Evolutionary conservation across 2,329 filamentous ascomycete species (phyloP).

Genomic region (Botrytis byssoidea): DNA sequence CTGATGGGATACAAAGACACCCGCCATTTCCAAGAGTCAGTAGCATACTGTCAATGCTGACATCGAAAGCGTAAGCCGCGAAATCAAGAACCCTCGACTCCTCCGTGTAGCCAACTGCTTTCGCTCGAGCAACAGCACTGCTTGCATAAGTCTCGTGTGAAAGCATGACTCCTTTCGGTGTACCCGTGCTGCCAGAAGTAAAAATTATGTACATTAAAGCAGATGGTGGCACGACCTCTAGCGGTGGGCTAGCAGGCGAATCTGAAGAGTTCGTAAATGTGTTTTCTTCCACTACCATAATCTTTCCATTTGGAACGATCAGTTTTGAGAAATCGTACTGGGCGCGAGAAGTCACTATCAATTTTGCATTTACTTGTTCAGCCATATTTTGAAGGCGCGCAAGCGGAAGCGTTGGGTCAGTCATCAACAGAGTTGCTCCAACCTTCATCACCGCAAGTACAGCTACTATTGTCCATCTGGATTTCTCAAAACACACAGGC

Average conservation of each 20-base stretch:
- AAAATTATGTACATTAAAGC: slow-evolving; percentile 31
- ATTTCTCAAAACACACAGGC: slow-evolving; percentile 39
- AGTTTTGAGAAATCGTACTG: slow-evolving; percentile 8
- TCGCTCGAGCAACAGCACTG: slow-evolving; percentile 22
- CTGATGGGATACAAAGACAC: slow-evolving; percentile 43
- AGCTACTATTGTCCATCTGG: slow-evolving; percentile 33
- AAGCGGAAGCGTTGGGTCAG: slow-evolving; percentile 37
- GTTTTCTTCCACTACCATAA: slow-evolving; percentile 4
- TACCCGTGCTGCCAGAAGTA: slow-evolving; percentile 38
- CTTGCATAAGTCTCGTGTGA: slow-evolving; percentile 25
- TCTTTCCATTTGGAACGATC: slow-evolving; percentile 15
- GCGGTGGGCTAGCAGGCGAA: background rate
- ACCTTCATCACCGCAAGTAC: slow-evolving; percentile 38
- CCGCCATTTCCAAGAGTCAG: slow-evolving; percentile 43
- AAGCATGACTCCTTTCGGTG: slow-evolving; percentile 35
- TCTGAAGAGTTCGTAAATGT: slow-evolving; percentile 4
- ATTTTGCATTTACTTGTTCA: slow-evolving; percentile 15
- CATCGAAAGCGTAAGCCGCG: slow-evolving; percentile 44
- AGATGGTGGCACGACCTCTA: slow-evolving; percentile 14
- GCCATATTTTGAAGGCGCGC: slow-evolving; percentile 30
- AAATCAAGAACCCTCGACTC: slow-evolving; percentile 33
- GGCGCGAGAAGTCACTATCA: slow-evolving; percentile 22
- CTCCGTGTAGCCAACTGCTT: slow-evolving; percentile 15
- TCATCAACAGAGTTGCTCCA: slow-evolving; percentile 36
- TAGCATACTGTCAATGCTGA: slow-evolving; percentile 33